These are phyloP conservation scores for Colletotrichum camelliae DNA, from an alignment of 2,329 filamentous ascomycete species.

Conservation along the genomic window DNA sequence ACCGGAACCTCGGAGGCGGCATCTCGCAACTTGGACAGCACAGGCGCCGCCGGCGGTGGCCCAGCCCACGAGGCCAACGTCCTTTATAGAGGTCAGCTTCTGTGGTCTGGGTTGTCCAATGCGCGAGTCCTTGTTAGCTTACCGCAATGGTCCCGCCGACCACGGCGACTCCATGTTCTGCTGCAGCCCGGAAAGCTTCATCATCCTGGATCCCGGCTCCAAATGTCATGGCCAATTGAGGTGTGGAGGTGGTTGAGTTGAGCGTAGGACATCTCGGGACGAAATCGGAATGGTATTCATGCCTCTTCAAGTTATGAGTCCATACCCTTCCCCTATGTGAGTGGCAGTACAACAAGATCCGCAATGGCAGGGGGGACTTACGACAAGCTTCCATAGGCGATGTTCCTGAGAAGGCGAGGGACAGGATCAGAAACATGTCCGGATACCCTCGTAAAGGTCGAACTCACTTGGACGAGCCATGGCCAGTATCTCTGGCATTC, in stretches of 20 bases:
- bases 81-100: constrained; percentile 31
- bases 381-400: background rate
- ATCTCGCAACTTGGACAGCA: background rate
- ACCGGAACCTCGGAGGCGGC: background rate
- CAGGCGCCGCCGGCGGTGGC: constrained; percentile 46
- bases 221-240: constrained; percentile 26
- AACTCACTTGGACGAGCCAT: constrained; percentile 1
- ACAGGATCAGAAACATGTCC: background rate
- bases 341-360: too few species aligned
- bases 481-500: constrained; percentile 38
- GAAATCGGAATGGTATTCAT: background rate
- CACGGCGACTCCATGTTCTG: constrained; percentile 29
- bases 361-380: background rate
- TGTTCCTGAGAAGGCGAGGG: background rate
- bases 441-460: background rate
- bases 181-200: background rate
- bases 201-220: constrained; percentile 3
- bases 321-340: constrained; percentile 30
- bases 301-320: constrained; percentile 42
- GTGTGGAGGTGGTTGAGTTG: background rate
- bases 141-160: constrained; percentile 40
- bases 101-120: accelerated
- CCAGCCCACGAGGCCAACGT: constrained; percentile 63
- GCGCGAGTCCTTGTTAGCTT: constrained; percentile 25
- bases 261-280: background rate